Base-by-base conservation (phyloP, 441 rosid genomes). In the Theobroma grandiflorum region DNA sequence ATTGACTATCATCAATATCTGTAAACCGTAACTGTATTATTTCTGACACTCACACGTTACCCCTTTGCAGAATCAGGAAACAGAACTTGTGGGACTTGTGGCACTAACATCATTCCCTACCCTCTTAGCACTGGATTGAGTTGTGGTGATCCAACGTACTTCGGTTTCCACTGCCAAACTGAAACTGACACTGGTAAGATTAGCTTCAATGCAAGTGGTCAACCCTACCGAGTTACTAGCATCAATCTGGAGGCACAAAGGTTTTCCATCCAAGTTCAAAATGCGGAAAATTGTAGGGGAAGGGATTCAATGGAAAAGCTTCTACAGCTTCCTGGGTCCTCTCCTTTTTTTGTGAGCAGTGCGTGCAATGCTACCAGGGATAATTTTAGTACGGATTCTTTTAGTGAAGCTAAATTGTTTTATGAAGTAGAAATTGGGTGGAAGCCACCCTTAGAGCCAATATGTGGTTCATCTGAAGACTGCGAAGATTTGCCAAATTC, bases 401-500 rank as follows among this genome's bases (percentile, higher is more conserved):
- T 8, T 4, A 6, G 22, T 18, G 72, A 64, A 8, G 58, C n/a
- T 49, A 20, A 66, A 37, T 2, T 42, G 42, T 61, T 75, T 42
- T 77, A 37, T 63, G 89, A 88, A 82, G 72, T 76, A 18, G 88
- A 80, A 69, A 76, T 88, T 18, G 70, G 47, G 35, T 88, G 91
- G 91, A 57, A 76, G 0, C 77, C 79, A 58, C 86, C 89, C 1
- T 35, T 3, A 8, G 85, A 84, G 80, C 91, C 89, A 20, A 79
- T 43, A 31, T 88, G 91, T 74, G 20, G 2, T 37, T 63, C 83
- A 31, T 80, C 74, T 9, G 26, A 47, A 22, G 84, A 88, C 74
- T 88, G 89, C 78, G 57, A 35, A 12, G 86, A 83, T 71, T 88
- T 80, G 89, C 83, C 87, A 0, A 8, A 78, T 78, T 83, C 89